These are phyloP conservation scores for Podila minutissima DNA, from an alignment of 192 early-diverging fungal genomes.

Conservation along the genomic window DNA sequence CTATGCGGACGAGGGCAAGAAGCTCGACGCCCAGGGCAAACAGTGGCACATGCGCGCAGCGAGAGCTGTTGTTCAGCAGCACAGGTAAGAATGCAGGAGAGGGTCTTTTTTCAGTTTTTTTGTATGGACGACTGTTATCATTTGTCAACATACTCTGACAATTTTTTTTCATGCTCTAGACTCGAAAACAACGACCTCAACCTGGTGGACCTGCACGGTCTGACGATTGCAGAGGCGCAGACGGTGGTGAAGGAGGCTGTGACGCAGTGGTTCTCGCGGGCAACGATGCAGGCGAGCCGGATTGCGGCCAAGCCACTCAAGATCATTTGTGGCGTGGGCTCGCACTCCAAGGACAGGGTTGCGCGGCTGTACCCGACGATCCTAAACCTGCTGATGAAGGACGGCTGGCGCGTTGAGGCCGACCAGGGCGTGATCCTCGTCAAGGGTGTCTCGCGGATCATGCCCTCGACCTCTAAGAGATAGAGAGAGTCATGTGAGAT, in stretches of 20 bases:
- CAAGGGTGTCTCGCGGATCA: slow-evolving; percentile 42
- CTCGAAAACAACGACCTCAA: slow-evolving; percentile 57
- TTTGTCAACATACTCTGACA: neutral
- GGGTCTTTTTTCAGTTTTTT: too few relatives aligned
- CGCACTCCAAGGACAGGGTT: slow-evolving; percentile 67
- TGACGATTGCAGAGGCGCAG: slow-evolving; percentile 69
- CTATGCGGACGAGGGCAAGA: slow-evolving; percentile 61
- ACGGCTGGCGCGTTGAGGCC: slow-evolving; percentile 67
- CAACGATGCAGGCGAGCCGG: slow-evolving; percentile 42
- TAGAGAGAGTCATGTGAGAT: too few relatives aligned
- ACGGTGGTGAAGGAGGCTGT: slow-evolving; percentile 67
- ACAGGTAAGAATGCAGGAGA: slow-evolving; percentile 13
- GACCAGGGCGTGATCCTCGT: slow-evolving; percentile 65
- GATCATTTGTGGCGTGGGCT: slow-evolving; percentile 75
- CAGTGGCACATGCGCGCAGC: slow-evolving; percentile 66
- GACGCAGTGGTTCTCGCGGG: slow-evolving; percentile 64
- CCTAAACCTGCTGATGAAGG: slow-evolving; percentile 53
- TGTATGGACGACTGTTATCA: neutral
- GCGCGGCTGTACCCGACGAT: slow-evolving; percentile 67
- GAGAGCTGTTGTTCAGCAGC: slow-evolving; percentile 55
- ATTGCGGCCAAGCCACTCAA: slow-evolving; percentile 58
- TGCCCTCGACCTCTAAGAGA: neutral
- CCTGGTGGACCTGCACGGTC: slow-evolving; percentile 76
- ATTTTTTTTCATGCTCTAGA: slow-evolving; percentile 13
- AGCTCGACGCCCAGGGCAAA: slow-evolving; percentile 54